These are phyloP conservation scores for Metarhizium anisopliae DNA, from an alignment of 2,329 filamentous ascomycete species.

Conservation along the genomic window DNA sequence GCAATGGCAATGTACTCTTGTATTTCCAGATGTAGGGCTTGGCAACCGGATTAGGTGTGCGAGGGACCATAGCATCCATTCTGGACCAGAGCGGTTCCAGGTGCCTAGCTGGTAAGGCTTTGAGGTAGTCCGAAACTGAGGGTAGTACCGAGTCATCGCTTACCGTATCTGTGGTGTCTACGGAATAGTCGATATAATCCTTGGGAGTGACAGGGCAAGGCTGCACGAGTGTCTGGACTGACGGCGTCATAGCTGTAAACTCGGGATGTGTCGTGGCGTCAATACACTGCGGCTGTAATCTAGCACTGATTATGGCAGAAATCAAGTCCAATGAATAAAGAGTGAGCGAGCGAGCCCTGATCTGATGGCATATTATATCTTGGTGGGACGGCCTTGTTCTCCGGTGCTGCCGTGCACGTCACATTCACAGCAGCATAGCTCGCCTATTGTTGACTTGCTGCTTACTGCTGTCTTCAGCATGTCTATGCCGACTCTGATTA, in stretches of 20 bases:
- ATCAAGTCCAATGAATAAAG: too few species aligned
- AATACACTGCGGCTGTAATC: not conserved
- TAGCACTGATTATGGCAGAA: not conserved
- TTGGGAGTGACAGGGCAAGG: not conserved
- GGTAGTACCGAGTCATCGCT: not conserved
- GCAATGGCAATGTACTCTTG: slow-evolving; percentile 22
- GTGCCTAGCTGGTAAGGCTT: slow-evolving; percentile 19
- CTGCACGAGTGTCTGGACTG: not conserved
- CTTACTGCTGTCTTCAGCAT: too few species aligned
- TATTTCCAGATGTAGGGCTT: slow-evolving; percentile 32
- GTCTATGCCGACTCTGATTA: too few species aligned
- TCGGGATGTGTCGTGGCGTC: not conserved
- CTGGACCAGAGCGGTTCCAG: slow-evolving; percentile 38
- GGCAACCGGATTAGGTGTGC: slow-evolving; percentile 32
- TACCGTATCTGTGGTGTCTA: not conserved
- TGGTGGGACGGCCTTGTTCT: too few species aligned
- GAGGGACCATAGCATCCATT: slow-evolving; percentile 38
- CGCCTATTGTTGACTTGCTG: too few species aligned
- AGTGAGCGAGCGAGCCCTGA: too few species aligned
- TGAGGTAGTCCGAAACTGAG: slow-evolving; percentile 13
- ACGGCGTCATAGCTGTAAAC: not conserved
- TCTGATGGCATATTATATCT: too few species aligned
- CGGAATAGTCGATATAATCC: not conserved
- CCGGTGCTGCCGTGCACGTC: too few species aligned
- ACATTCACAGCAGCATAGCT: too few species aligned